A percentile compares a stretch with the other conserved stretches of the same genome.
Conservation (phyloP, 768 basidiomycete species). For the Cubamyces sp. region DNA sequence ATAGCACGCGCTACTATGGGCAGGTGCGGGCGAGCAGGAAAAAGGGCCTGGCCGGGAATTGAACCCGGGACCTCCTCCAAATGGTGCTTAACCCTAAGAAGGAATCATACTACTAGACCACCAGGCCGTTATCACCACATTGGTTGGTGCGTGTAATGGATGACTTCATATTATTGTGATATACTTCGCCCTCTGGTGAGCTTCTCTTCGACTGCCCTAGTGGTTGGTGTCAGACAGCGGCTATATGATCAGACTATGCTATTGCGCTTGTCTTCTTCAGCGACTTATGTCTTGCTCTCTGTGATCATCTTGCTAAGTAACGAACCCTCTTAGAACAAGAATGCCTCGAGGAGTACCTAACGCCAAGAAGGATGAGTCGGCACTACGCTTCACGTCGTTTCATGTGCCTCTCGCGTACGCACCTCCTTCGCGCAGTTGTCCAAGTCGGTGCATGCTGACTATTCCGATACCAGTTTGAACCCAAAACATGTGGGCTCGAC, state of each 20-base stretch:
- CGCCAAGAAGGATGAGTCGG: constrained; percentile 78
- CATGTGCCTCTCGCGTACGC: constrained; percentile 75
- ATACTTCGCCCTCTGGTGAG: too few relatives aligned
- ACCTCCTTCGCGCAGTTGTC: background rate
- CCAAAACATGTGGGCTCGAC: constrained; percentile 79
- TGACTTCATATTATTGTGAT: too few relatives aligned
- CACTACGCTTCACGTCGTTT: constrained; percentile 81
- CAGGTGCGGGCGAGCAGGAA: too few relatives aligned
- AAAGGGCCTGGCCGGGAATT: constrained; percentile 79
- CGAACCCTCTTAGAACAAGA: background rate
- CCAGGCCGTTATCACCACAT: constrained; percentile 43
- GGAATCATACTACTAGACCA: constrained; percentile 72
- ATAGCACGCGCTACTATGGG: too few relatives aligned
- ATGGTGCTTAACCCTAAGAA: constrained; percentile 49
- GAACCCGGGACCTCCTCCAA: constrained; percentile 88
- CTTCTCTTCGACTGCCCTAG: too few relatives aligned
- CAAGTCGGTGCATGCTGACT: background rate
- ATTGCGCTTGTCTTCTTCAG: background rate
- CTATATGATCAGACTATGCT: background rate
- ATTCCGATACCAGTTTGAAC: constrained; percentile 56
- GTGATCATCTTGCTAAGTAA: background rate
- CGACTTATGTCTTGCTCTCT: background rate
- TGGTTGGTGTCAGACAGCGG: constrained; percentile 1
- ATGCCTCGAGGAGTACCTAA: constrained; percentile 89
- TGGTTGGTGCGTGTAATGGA: too few relatives aligned